phyloP scores from a whole-genome alignment of 352 stramenopile species.

The Phytophthora podocarpi region DNA sequence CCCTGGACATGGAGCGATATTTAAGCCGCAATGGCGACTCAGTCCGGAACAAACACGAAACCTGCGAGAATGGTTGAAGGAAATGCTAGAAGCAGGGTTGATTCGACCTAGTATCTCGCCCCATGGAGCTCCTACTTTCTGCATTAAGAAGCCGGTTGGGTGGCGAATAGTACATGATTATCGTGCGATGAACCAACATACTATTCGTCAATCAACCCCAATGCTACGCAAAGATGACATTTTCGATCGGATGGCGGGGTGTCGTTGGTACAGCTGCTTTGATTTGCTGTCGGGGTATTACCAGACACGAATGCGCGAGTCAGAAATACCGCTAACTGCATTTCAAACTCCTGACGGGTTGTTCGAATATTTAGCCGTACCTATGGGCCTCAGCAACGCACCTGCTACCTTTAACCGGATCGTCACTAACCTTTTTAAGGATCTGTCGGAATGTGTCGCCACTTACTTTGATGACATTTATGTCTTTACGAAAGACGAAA shows the following conservation, averaged over 20 bases:
- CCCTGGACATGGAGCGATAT: background rate
- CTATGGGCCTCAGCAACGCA: background rate
- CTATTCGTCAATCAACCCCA: slow-evolving; percentile 7
- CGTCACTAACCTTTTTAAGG: background rate
- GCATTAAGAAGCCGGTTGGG: slow-evolving; percentile 2
- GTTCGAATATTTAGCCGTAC: slow-evolving; percentile 7
- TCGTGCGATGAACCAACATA: slow-evolving; percentile 5
- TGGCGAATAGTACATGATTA: slow-evolving; percentile 10
- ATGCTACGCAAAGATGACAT: slow-evolving; percentile 13
- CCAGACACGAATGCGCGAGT: slow-evolving; percentile 1
- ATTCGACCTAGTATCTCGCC: slow-evolving; percentile 7
- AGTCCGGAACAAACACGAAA: slow-evolving; percentile 3
- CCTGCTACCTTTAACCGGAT: slow-evolving; percentile 1
- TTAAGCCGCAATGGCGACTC: slow-evolving; percentile 1
- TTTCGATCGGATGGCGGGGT: slow-evolving; percentile 2
- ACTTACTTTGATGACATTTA: slow-evolving; percentile 13
- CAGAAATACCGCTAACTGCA: background rate
- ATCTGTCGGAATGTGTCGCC: background rate
- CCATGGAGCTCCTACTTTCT: slow-evolving; percentile 8
- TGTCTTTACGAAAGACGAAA: background rate
- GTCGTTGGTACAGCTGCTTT: slow-evolving; percentile 11
- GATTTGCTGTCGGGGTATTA: slow-evolving; percentile 9
- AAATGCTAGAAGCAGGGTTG: background rate
- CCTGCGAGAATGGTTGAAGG: background rate
- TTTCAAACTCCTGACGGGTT: slow-evolving; percentile 1